Evolutionary conservation across 78 protist species (phyloP).

Genomic region (Cavenderia fasciculata): DNA sequence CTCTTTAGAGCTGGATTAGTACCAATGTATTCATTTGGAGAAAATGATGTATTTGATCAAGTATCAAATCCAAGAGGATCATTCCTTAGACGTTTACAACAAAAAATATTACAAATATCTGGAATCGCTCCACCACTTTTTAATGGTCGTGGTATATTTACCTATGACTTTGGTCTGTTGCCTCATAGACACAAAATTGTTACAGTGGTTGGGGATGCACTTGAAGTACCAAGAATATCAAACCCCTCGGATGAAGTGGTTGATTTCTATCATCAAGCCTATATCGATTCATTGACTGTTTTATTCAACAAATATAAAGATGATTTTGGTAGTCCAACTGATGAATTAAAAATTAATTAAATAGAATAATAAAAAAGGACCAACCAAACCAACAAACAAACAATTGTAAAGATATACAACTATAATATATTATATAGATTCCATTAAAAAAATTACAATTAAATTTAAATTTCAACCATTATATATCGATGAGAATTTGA

Average conservation of each 20-base stretch:
- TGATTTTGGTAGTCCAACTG: conserved; percentile 2
- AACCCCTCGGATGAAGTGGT: conserved; percentile 34
- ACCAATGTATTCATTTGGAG: conserved; percentile 80
- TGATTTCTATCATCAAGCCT: conserved; percentile 53
- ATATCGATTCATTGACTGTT: conserved; percentile 23
- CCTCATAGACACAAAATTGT: conserved; percentile 38
- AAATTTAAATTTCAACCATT: no score
- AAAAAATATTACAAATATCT: conserved; percentile 24
- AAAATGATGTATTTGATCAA: conserved; percentile 76
- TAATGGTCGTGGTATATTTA: conserved; percentile 77
- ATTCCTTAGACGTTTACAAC: conserved; percentile 52
- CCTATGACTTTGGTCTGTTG: conserved; percentile 72
- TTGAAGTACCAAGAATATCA: conserved; percentile 54
- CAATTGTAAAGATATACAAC: no score
- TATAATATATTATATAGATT: no score
- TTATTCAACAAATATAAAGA: conserved; percentile 56
- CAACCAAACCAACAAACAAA: no score
- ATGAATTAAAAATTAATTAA: conserved; percentile 60
- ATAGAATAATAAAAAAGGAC: no score
- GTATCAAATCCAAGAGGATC: conserved; percentile 72
- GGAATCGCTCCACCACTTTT: conserved; percentile 80
- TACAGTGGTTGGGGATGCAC: conserved; percentile 58
- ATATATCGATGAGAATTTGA: no score
- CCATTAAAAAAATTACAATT: no score
- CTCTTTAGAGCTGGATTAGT: conserved; percentile 57